Conservation (phyloP, 78 protist genomes). For the Polysphondylium violaceum region DNA sequence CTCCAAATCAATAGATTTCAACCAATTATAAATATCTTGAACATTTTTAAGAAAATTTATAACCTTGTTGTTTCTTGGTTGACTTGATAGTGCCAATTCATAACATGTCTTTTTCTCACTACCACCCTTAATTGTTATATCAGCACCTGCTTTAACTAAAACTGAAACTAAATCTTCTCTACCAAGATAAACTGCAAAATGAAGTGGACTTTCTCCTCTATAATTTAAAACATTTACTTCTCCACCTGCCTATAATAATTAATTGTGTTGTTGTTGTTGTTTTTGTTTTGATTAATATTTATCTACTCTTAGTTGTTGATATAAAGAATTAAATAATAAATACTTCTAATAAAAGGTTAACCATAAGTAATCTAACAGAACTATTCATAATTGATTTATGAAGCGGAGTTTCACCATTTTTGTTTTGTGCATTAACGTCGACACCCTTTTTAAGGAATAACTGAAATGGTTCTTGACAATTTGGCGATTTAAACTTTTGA, state of each 20-base stretch:
- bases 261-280: neutral
- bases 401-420: slow-evolving; percentile 84
- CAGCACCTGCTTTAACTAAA: slow-evolving; percentile 84
- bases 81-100: slow-evolving; percentile 45
- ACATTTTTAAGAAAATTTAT: slow-evolving; percentile 62
- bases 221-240: slow-evolving; percentile 76
- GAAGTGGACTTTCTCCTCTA: slow-evolving; percentile 80
- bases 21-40: slow-evolving; percentile 68
- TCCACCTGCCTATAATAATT: slow-evolving; percentile 62
- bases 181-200: slow-evolving; percentile 82
- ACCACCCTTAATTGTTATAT: slow-evolving; percentile 48
- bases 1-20: slow-evolving; percentile 36
- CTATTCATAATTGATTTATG: slow-evolving; percentile 85
- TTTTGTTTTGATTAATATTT: slow-evolving; percentile 4
- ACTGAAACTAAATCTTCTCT: slow-evolving; percentile 81
- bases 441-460: slow-evolving; percentile 64
- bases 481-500: slow-evolving; percentile 74
- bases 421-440: slow-evolving; percentile 79
- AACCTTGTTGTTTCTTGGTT: slow-evolving; percentile 50
- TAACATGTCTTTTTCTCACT: slow-evolving; percentile 74
- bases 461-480: slow-evolving; percentile 80
- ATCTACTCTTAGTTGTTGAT: neutral
- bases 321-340: neutral
- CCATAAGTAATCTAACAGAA: slow-evolving; percentile 77
- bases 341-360: slow-evolving; percentile 56